A percentile compares a stretch with the other conserved stretches of the same genome.
phyloP scores from a whole-genome alignment of 2,329 filamentous ascomycete genomes.

The Neoarthrinium moseri region DNA sequence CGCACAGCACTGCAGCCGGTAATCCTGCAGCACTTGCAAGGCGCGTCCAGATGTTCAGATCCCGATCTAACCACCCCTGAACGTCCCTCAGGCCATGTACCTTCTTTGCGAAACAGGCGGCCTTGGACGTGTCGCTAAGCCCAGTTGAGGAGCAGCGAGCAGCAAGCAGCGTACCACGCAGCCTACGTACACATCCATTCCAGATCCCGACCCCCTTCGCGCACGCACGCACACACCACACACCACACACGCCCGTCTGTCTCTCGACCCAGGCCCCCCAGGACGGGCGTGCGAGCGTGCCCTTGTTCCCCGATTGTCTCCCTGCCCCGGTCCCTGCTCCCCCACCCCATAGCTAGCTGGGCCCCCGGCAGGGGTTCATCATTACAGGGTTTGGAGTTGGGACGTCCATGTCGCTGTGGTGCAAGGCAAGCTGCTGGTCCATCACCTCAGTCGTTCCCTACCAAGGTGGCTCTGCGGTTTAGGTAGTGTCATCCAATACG shows the following conservation, averaged over 20 bases:
- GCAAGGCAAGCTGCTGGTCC: too few species aligned
- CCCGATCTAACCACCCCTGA: constrained; percentile 9
- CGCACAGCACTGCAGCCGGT: constrained; percentile 1
- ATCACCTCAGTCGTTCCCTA: constrained; percentile 9
- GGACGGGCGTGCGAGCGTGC: too few species aligned
- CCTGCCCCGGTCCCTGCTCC: constrained; percentile 10
- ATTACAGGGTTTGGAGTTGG: constrained; percentile 4
- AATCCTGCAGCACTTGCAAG: constrained; percentile 1
- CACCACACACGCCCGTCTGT: too few species aligned
- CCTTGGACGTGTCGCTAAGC: too few species aligned
- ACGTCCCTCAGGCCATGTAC: background rate
- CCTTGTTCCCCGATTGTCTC: constrained; percentile 6
- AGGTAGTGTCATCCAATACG: constrained; percentile 10
- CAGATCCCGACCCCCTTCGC: background rate
- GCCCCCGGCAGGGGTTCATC: constrained; percentile 5
- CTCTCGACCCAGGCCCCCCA: too few species aligned
- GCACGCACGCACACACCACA: background rate
- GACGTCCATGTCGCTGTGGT: too few species aligned
- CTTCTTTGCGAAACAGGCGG: background rate
- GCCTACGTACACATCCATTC: background rate
- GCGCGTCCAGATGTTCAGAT: constrained; percentile 4
- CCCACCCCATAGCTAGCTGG: constrained; percentile 12
- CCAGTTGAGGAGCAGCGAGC: background rate
- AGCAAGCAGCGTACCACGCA: background rate
- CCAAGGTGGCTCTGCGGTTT: constrained; percentile 10